Evolutionary conservation across 306 rosid genomes (phyloP).

Genomic region (Lathyrus aphaca): DNA sequence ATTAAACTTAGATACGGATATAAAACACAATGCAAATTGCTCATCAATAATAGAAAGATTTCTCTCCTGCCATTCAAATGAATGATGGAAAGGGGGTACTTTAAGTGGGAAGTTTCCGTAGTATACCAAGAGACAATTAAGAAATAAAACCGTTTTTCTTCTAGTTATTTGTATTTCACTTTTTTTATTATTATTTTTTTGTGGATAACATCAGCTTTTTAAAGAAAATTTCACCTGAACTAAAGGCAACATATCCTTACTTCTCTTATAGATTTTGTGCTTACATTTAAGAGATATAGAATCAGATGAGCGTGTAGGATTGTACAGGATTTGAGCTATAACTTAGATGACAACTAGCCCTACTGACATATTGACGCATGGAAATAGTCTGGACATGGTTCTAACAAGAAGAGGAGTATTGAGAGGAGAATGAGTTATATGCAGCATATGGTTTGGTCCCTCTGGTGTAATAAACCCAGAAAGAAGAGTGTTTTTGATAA

Average conservation of each 20-base stretch:
- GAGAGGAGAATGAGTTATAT: constrained; percentile 4
- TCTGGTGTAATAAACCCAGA: constrained; percentile 11
- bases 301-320: constrained; percentile 21
- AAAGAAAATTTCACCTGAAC: constrained; percentile 7
- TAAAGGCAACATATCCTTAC: background rate
- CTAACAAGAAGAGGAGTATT: constrained; percentile 25
- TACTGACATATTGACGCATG: constrained; percentile 1
- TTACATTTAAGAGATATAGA: constrained; percentile 10
- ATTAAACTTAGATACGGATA: background rate
- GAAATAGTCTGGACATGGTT: constrained; percentile 11
- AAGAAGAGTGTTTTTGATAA: constrained; percentile 10
- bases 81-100: constrained; percentile 10
- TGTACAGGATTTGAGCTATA: constrained; percentile 1
- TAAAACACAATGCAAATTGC: background rate
- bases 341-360: constrained; percentile 7
- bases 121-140: constrained; percentile 21
- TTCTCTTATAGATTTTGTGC: constrained; percentile 18
- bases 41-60: constrained; percentile 31
- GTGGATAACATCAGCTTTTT: background rate
- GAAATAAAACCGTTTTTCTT: constrained; percentile 7
- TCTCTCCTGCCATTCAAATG: constrained; percentile 20
- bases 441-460: constrained; percentile 4
- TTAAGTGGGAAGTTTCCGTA: constrained; percentile 16
- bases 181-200: constrained; percentile 18
- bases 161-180: constrained; percentile 6